Evolutionary conservation across 2,329 filamentous ascomycete species (phyloP), one percentile per base, ranked within the genome.

Genomic region (Hymenoscyphus linearis): DNA sequence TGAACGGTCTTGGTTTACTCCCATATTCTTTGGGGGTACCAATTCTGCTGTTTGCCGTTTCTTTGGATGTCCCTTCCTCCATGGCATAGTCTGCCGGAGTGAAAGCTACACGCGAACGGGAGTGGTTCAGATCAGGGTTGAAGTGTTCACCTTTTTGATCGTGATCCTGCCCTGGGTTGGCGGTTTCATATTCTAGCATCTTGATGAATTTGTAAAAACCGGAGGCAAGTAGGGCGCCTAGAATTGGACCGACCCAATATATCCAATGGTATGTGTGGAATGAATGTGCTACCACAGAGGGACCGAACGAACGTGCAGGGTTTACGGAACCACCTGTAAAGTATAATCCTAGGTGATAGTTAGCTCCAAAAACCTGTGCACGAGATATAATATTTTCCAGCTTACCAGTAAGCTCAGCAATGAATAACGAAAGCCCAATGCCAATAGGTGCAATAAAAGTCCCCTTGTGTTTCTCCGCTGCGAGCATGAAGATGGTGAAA

Each of bases 181-280:
- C 81, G 83, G 40, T 78, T 65, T 79, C 72, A 70, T 83, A 84
- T 61, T 83, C 76, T 26, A 83, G 73, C 55, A 73, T 70, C 70
- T 81, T 81, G 64, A 85, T 73, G 16, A 80, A 65, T 58, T 74
- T 75, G 72, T 82, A 84, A 50, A 82, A 76, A 16, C 60, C 76
- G 16, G 74, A 77, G 1, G 82, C 80, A 16, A 84, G 69, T 10
- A 79, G 59, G 1, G 78, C 65, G 0, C 82, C 82, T 58, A 83
- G 72, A 4, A 77, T 70, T 1, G 82, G 82, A 0, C 82, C 82
- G 3, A 84, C 63, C 78, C 66, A 68, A 66, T 81, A 81, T 59
- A 81, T 79, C 78, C 79, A 81, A 66, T 80, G 78, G 60, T 80
- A 76, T 6, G 62, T 60, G 50, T 75, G 73, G 63, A 80, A 80